Conservation (phyloP, 2,329 filamentous ascomycete species). For the Nemania sp. region DNA sequence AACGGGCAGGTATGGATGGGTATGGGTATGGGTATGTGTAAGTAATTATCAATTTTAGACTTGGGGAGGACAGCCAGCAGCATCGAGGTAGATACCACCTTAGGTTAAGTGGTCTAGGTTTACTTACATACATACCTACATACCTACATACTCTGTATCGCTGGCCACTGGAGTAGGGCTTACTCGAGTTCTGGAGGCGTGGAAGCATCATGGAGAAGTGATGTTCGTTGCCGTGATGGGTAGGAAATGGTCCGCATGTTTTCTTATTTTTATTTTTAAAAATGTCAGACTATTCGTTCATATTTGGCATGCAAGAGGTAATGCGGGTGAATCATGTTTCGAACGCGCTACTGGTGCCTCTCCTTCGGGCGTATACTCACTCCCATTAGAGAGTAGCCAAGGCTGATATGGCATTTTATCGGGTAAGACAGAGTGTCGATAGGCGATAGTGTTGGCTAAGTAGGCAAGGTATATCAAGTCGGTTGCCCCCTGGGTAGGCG, state of each 20-base stretch:
- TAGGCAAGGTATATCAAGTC: conserved; percentile 3
- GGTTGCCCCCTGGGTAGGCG: conserved; percentile 10
- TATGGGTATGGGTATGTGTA: no score
- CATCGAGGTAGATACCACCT: not conserved
- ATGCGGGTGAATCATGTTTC: conserved; percentile 28
- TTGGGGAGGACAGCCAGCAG: conserved; percentile 10
- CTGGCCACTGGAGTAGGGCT: not conserved
- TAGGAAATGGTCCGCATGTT: not conserved
- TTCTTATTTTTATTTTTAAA: not conserved
- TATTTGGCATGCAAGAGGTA: conserved; percentile 13
- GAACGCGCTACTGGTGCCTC: conserved; percentile 14
- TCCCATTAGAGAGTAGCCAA: conserved; percentile 12
- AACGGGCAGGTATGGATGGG: no score
- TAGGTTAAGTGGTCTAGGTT: no score
- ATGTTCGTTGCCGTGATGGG: conserved; percentile 11
- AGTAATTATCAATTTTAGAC: not conserved
- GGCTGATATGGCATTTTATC: conserved; percentile 7
- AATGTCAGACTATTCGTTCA: not conserved
- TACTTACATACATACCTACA: not conserved
- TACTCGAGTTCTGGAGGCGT: not conserved
- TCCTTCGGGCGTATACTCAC: no score
- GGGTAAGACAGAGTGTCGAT: conserved; percentile 3
- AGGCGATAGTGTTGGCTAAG: not conserved
- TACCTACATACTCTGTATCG: not conserved
- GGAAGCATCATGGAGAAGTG: no score